Percentiles rank a stretch among this genome's conserved stretches.
phyloP scores from a whole-genome alignment of 768 basidiomycete genomes.

The Leccinellum rugosiceps region DNA sequence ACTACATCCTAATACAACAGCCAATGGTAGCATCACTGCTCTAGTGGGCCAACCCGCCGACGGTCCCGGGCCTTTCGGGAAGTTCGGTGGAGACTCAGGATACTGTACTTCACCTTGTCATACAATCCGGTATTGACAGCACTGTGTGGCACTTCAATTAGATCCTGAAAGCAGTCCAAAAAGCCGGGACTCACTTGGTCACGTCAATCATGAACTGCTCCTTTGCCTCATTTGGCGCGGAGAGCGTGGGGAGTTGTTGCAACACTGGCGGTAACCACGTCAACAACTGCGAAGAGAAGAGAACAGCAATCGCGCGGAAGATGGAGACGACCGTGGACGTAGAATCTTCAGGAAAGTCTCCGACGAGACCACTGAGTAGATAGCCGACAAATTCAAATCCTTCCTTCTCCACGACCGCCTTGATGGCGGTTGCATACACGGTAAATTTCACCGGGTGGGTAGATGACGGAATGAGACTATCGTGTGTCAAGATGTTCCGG shows the following conservation, averaged over 20 bases:
- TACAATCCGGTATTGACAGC: conserved; percentile 61
- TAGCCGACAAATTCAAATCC: conserved; percentile 69
- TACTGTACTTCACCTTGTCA: conserved; percentile 81
- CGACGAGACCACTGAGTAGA: conserved; percentile 74
- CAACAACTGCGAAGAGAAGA: conserved; percentile 69
- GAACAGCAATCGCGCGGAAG: conserved; percentile 60
- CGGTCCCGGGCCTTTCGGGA: conserved; percentile 74
- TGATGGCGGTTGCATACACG: conserved; percentile 61
- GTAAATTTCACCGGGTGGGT: conserved; percentile 57
- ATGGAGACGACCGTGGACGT: conserved; percentile 71
- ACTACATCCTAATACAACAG: conserved; percentile 13
- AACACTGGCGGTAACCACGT: conserved; percentile 72
- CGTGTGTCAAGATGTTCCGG: conserved; percentile 71
- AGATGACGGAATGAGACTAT: conserved; percentile 52
- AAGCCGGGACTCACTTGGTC: conserved; percentile 52
- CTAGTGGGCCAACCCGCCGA: conserved; percentile 35
- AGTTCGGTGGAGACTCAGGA: conserved; percentile 66
- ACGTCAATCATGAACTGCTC: conserved; percentile 72
- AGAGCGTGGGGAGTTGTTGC: conserved; percentile 60
- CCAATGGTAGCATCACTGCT: conserved; percentile 20
- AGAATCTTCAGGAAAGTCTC: conserved; percentile 87
- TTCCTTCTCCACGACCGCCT: conserved; percentile 59
- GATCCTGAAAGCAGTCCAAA: background rate
- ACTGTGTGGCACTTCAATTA: conserved; percentile 42
- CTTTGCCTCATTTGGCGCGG: conserved; percentile 63